These are phyloP conservation scores for Xylaria polymorpha DNA, from an alignment of 2,329 filamentous ascomycete genomes.

Conservation along the genomic window DNA sequence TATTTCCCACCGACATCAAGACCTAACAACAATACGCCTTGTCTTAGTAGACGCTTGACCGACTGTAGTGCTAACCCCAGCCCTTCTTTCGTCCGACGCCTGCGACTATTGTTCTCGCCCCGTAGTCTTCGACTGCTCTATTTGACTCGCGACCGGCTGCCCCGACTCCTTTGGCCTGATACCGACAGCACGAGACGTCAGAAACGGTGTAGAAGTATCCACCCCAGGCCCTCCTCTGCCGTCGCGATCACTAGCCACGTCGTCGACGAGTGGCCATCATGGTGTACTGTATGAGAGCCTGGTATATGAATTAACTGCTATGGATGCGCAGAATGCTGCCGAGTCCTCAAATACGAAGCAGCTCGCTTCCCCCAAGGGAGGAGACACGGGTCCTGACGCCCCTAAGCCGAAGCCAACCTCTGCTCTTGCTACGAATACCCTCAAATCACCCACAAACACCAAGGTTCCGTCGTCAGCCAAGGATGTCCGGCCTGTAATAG, in stretches of 20 bases:
- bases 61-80: slow-evolving; percentile 32
- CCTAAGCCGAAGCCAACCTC: slow-evolving; percentile 48
- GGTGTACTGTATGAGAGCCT: slow-evolving; percentile 64
- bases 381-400: slow-evolving; percentile 53
- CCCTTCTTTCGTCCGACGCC: slow-evolving; percentile 22
- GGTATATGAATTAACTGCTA: slow-evolving; percentile 69
- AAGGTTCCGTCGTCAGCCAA: slow-evolving; percentile 47
- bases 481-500: slow-evolving; percentile 47
- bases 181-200: slow-evolving; percentile 28
- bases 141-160: slow-evolving; percentile 32
- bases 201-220: slow-evolving; percentile 21
- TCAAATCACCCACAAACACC: slow-evolving; percentile 40
- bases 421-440: slow-evolving; percentile 41
- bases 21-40: slow-evolving; percentile 16
- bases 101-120: slow-evolving; percentile 15
- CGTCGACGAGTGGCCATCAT: slow-evolving; percentile 64
- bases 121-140: slow-evolving; percentile 27
- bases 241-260: slow-evolving; percentile 44
- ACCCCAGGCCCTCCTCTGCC: slow-evolving; percentile 22
- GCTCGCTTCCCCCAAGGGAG: slow-evolving; percentile 64
- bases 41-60: slow-evolving; percentile 23
- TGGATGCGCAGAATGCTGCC: slow-evolving; percentile 76
- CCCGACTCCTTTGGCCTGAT: slow-evolving; percentile 32
- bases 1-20: slow-evolving; percentile 12
- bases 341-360: slow-evolving; percentile 71